A percentile compares a stretch with the other conserved stretches of the same genome.
These are phyloP conservation scores for Acer campestre DNA, from an alignment of 345 rosid species.

Conservation along the genomic window DNA sequence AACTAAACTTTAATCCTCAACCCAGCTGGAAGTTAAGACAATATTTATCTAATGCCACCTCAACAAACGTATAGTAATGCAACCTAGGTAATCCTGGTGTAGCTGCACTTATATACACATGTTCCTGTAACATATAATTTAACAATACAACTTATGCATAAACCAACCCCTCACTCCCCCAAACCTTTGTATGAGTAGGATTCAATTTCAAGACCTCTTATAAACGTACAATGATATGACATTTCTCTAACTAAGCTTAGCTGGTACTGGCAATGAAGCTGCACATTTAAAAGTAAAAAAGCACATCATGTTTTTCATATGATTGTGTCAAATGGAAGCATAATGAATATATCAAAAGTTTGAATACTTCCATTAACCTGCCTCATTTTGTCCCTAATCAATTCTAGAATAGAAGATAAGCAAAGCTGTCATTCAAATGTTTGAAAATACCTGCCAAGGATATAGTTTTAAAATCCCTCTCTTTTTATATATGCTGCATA, in stretches of 20 bases:
- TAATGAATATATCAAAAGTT: background rate
- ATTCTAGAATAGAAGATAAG: background rate
- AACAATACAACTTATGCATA: background rate
- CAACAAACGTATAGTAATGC: background rate
- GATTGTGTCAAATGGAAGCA: background rate
- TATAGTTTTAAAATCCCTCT: constrained; percentile 84
- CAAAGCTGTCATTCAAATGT: background rate
- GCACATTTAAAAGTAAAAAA: background rate
- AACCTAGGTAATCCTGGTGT: background rate
- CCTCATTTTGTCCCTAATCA: constrained; percentile 1
- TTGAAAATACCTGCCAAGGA: constrained; percentile 83
- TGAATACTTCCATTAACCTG: constrained; percentile 3
- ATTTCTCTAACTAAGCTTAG: background rate
- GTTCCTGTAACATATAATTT: too few relatives aligned
- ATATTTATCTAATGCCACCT: background rate
- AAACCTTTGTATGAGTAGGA: background rate
- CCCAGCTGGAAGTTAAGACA: background rate
- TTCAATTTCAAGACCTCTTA: background rate
- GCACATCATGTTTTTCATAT: background rate
- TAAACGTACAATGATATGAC: background rate
- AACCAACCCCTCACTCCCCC: background rate
- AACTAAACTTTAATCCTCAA: background rate
- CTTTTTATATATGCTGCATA: constrained; percentile 71
- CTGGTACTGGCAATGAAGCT: background rate
- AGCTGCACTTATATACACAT: too few relatives aligned